Conservation (phyloP, 2,329 filamentous ascomycete species). For the Phaeoacremonium minimum region DNA sequence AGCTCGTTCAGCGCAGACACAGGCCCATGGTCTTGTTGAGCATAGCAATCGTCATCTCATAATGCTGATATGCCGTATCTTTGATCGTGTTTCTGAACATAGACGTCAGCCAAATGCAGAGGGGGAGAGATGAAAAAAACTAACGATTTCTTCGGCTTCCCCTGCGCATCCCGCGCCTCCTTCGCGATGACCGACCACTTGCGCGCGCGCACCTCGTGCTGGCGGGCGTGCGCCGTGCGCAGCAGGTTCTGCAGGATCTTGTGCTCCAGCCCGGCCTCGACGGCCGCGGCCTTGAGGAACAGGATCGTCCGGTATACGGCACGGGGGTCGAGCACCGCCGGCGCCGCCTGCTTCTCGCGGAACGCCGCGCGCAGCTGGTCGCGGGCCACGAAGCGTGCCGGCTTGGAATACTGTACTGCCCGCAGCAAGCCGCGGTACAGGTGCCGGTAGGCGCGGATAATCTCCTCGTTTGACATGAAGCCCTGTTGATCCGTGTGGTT, state of each 20-base stretch:
- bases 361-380: slow-evolving; percentile 59
- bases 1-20: slow-evolving; percentile 39
- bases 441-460: slow-evolving; percentile 64
- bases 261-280: slow-evolving; percentile 65
- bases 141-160: slow-evolving; percentile 13
- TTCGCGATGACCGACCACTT: slow-evolving; percentile 11
- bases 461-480: slow-evolving; percentile 29
- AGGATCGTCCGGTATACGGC: slow-evolving; percentile 62
- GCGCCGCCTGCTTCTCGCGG: slow-evolving; percentile 34
- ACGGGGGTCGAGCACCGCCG: slow-evolving; percentile 39
- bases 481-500: not conserved
- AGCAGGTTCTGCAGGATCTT: slow-evolving; percentile 66
- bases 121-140: slow-evolving; percentile 8
- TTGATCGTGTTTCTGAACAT: slow-evolving; percentile 11
- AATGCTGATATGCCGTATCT: slow-evolving; percentile 48
- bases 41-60: slow-evolving; percentile 67
- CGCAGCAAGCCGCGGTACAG: slow-evolving; percentile 64
- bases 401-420: slow-evolving; percentile 68
- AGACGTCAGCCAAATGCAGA: slow-evolving; percentile 9
- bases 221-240: slow-evolving; percentile 37
- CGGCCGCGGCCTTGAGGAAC: slow-evolving; percentile 64
- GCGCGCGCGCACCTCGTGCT: slow-evolving; percentile 17
- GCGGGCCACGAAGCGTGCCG: slow-evolving; percentile 59
- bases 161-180: too few species aligned
- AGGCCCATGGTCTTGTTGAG: slow-evolving; percentile 70